These are phyloP conservation scores for Aspergillus sp. DNA, from an alignment of 2,329 filamentous ascomycete species.

Conservation along the genomic window DNA sequence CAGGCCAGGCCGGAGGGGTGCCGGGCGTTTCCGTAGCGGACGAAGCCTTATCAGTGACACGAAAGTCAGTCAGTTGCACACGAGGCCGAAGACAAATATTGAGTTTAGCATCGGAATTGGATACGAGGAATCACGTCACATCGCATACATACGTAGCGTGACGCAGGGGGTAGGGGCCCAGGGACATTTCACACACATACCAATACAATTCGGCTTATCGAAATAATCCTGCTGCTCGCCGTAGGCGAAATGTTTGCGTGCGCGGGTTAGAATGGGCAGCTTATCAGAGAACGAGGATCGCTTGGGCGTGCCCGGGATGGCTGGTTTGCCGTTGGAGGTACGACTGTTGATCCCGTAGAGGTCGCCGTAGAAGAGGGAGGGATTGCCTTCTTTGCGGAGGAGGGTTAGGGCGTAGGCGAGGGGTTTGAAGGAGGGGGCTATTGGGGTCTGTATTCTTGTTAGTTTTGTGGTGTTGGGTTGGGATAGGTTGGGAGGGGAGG, in stretches of 20 bases:
- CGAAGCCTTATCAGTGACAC: conserved; percentile 45
- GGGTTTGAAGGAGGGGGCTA: conserved; percentile 6
- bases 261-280: conserved; percentile 2
- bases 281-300: neutral
- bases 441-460: neutral
- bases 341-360: conserved; percentile 11
- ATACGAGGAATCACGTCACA: no score
- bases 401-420: conserved; percentile 15
- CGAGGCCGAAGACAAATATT: no score
- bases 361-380: conserved; percentile 16
- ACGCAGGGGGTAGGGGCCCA: no score
- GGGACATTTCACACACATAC: neutral
- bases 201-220: conserved; percentile 8
- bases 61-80: no score
- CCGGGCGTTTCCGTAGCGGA: conserved; percentile 55
- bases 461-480: neutral
- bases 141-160: no score
- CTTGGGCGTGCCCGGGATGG: neutral
- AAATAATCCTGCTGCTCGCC: conserved; percentile 17
- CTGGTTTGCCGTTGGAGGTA: neutral
- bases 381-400: conserved; percentile 14
- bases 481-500: conserved; percentile 31
- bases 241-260: conserved; percentile 9
- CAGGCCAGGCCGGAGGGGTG: conserved; percentile 58
- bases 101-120: no score